These are phyloP conservation scores for Aspergillus conjunctus DNA, from an alignment of 495 filamentous ascomycete species.

Conservation along the genomic window DNA sequence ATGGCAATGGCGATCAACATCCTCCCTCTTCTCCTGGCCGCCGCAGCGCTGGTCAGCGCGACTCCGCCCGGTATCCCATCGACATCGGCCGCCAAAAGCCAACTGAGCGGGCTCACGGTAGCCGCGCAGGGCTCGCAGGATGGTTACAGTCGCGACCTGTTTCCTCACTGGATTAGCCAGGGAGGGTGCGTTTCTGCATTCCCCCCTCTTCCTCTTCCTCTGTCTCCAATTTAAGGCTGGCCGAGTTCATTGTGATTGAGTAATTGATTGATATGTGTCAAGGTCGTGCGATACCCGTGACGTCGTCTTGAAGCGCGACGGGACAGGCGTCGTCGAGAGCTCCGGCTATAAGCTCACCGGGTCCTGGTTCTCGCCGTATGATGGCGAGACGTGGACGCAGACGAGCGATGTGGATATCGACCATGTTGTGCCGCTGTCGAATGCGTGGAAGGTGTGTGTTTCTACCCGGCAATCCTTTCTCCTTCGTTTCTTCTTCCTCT, in stretches of 20 bases:
- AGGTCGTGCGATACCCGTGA: slow-evolving; percentile 69
- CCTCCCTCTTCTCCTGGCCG: slow-evolving; percentile 12
- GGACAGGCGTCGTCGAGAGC: slow-evolving; percentile 52
- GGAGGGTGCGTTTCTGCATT: slow-evolving; percentile 21
- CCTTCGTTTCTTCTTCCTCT: not conserved
- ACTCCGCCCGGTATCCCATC: slow-evolving; percentile 62
- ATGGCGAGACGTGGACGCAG: slow-evolving; percentile 67
- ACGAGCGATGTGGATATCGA: slow-evolving; percentile 73
- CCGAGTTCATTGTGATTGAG: too few species aligned
- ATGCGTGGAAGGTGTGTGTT: slow-evolving; percentile 72
- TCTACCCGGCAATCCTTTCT: not conserved
- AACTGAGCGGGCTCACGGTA: slow-evolving; percentile 58
- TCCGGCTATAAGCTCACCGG: slow-evolving; percentile 61
- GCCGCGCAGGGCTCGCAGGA: slow-evolving; percentile 53
- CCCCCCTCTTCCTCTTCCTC: not conserved
- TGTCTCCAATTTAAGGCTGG: not conserved
- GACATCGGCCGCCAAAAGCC: slow-evolving; percentile 50
- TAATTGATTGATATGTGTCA: not conserved
- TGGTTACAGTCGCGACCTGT: slow-evolving; percentile 62
- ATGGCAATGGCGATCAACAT: not conserved
- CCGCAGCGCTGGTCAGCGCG: slow-evolving; percentile 27
- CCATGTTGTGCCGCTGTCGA: slow-evolving; percentile 72
- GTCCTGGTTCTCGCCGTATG: slow-evolving; percentile 66
- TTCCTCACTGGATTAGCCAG: slow-evolving; percentile 69
- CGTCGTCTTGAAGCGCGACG: slow-evolving; percentile 69